Conservation (phyloP, 139 green algal genomes). For the Trebouxia sp. region DNA sequence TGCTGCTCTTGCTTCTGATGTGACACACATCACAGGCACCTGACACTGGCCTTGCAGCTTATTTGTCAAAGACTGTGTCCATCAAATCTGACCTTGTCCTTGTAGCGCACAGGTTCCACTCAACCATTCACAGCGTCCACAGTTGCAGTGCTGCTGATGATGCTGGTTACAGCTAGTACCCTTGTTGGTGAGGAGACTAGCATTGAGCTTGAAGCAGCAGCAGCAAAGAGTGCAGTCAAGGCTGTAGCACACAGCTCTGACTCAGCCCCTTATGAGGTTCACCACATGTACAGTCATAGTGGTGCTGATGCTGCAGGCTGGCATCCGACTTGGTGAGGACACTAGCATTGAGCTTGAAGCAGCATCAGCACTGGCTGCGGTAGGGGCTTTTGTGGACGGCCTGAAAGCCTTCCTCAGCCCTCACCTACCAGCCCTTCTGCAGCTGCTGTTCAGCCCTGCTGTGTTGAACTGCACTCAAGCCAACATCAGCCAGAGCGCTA, state of each 20-base stretch:
- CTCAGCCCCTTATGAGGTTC: background rate
- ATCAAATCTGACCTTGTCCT: background rate
- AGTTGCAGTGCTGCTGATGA: background rate
- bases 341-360: slow-evolving; percentile 51
- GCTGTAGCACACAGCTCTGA: slow-evolving; percentile 17
- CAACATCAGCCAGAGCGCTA: slow-evolving; percentile 32
- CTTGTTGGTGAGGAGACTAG: background rate
- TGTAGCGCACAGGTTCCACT: background rate
- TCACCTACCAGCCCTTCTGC: slow-evolving; percentile 62
- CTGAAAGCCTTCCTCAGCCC: slow-evolving; percentile 73
- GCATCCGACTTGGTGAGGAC: background rate
- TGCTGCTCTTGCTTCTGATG: too few species aligned
- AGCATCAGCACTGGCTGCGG: slow-evolving; percentile 59
- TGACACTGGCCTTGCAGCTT: too few species aligned
- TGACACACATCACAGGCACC: too few species aligned
- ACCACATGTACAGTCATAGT: too few species aligned
- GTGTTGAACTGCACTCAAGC: slow-evolving; percentile 28
- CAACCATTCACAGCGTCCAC: too few species aligned
- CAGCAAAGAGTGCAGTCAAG: slow-evolving; percentile 60
- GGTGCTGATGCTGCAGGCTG: background rate
- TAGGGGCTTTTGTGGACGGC: slow-evolving; percentile 59
- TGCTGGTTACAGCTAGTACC: background rate
- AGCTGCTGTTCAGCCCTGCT: slow-evolving; percentile 58
- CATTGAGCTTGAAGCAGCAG: slow-evolving; percentile 54
- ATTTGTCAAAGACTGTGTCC: too few species aligned